These are phyloP conservation scores for Mangifera indica DNA, from an alignment of 345 rosid species.

Conservation along the genomic window DNA sequence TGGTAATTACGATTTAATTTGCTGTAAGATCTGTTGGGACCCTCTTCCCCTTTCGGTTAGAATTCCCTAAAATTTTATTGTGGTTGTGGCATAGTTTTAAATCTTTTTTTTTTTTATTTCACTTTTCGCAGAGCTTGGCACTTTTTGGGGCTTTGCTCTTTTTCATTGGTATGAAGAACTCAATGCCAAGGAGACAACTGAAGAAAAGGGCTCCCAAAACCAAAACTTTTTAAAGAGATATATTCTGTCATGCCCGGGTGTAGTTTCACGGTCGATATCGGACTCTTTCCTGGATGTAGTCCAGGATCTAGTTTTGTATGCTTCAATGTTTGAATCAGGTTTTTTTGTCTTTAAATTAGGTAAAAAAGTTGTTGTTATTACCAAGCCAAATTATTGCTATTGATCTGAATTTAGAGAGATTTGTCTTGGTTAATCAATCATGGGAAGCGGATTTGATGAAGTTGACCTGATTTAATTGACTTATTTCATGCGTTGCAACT, in stretches of 20 bases:
- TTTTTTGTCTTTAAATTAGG: slow-evolving; percentile 18
- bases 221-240: slow-evolving; percentile 38
- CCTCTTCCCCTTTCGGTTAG: background rate
- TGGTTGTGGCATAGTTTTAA: too few relatives aligned
- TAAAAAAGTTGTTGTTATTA: background rate
- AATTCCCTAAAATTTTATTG: too few relatives aligned
- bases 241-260: slow-evolving; percentile 1
- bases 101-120: background rate
- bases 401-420: slow-evolving; percentile 16
- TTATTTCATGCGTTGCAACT: too few relatives aligned
- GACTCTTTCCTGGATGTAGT: background rate
- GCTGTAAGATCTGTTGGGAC: background rate
- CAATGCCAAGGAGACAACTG: slow-evolving; percentile 57
- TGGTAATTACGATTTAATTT: slow-evolving; percentile 1
- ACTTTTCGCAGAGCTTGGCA: slow-evolving; percentile 57
- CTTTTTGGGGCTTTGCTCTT: slow-evolving; percentile 69
- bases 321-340: slow-evolving; percentile 13
- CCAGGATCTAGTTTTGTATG: slow-evolving; percentile 22
- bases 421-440: background rate
- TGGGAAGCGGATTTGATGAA: background rate
- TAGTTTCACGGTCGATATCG: slow-evolving; percentile 18
- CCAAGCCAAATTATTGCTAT: slow-evolving; percentile 13
- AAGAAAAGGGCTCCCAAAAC: slow-evolving; percentile 64
- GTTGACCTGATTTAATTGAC: background rate
- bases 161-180: slow-evolving; percentile 80